Conservation (phyloP, 1,284 basidiomycete genomes). For the Hymenochaete sp. region DNA sequence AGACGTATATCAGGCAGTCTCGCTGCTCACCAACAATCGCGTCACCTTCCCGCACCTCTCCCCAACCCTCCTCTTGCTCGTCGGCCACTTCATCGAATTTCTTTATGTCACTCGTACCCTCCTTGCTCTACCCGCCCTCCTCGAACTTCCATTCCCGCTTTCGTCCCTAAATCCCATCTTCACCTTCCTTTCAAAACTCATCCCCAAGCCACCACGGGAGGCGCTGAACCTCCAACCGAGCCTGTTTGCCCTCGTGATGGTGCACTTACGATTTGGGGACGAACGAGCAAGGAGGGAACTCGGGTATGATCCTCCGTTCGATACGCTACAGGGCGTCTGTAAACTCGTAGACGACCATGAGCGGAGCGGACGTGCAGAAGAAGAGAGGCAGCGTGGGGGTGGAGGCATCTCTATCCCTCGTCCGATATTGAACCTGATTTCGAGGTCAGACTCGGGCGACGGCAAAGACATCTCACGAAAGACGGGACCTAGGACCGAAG, state of each 20-base stretch:
- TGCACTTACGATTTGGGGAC: constrained; percentile 66
- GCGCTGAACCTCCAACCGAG: constrained; percentile 61
- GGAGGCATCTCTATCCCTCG: too few relatives aligned
- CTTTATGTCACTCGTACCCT: constrained; percentile 41
- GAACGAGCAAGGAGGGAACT: constrained; percentile 59
- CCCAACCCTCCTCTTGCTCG: constrained; percentile 42
- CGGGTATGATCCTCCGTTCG: constrained; percentile 54
- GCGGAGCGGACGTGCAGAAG: constrained; percentile 29
- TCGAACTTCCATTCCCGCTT: constrained; percentile 14
- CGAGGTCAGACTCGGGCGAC: too few relatives aligned
- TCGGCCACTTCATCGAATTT: constrained; percentile 48
- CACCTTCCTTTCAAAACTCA: constrained; percentile 27
- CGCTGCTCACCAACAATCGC: constrained; percentile 41
- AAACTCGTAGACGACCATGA: constrained; percentile 41
- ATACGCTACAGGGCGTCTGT: constrained; percentile 37
- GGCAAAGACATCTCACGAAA: too few relatives aligned
- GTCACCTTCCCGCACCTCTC: constrained; percentile 45
- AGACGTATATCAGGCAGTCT: constrained; percentile 46
- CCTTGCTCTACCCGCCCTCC: constrained; percentile 26
- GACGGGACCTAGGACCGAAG: too few relatives aligned
- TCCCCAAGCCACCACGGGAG: constrained; percentile 46
- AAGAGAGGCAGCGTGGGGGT: constrained; percentile 26
- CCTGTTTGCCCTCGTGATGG: constrained; percentile 49
- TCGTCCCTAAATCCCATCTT: constrained; percentile 20
- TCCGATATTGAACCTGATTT: too few relatives aligned